Evolutionary conservation across 2,329 filamentous ascomycete species (phyloP), one percentile per base, ranked within the genome.

Genomic region (Erysiphe pulchra): DNA sequence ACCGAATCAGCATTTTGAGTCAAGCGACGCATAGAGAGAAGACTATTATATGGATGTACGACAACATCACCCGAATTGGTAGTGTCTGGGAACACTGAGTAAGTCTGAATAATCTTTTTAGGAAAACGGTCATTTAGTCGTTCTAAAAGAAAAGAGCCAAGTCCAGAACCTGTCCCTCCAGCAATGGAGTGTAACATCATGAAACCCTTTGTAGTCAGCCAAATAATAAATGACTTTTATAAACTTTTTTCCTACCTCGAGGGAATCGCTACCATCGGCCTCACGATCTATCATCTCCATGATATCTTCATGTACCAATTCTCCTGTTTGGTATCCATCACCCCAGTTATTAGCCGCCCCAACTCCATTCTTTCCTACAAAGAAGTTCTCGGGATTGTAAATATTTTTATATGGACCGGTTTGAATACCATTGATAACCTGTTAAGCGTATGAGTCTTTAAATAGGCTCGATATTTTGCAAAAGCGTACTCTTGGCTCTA

Each of bases 271-370:
- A 31, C 92, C 92, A 62, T 98, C 90, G 14, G 92, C 90, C 61
- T 98, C 90, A 49, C 90, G 80, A 59, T 98, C 90, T 57, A 98
- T 93, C 85, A 98, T 98, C 61, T 98, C 92, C 70, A 98, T 83
- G 47, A 98, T 84, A 60, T 98, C 90, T 61, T 98, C 90, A 55
- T 87, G 84, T 17, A 98, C 84, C 40, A 71, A 69, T 61, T 94
- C 86, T 53, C 86, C 90, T 46, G 83, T 86, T 53, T 90, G 77
- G 63, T 98, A 98, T 42, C 90, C 90, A 57, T 90, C 81, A 49
- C 86, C 90, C 90, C 90, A 98, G 62, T 95, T 98, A 63, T 98
- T 98, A 41, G 85, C 90, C 7, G 90, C 90, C 41, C 90, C 90
- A 46, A 83, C 76, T 47, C 90, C 90, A 63, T 87, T 80, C 61